Percentiles rank a stretch among this genome's conserved stretches.
Conservation (phyloP, 805 yeast genomes). For the Candida suzukii region DNA sequence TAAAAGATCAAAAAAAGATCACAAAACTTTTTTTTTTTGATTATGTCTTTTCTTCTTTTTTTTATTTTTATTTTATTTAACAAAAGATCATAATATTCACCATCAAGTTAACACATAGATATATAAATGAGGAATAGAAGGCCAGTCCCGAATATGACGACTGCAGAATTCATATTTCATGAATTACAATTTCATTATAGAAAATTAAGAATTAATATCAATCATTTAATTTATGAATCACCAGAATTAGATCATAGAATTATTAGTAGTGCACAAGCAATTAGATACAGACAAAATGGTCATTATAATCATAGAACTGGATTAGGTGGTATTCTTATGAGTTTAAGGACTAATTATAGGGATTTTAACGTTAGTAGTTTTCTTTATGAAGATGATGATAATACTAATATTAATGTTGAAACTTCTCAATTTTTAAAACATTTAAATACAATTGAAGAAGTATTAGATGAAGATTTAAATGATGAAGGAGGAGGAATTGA, state of each 20-base stretch:
- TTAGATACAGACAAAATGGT: neutral
- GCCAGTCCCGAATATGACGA: neutral
- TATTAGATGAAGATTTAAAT: no score
- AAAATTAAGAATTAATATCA: neutral
- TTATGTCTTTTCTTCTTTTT: no score
- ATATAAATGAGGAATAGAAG: conserved; percentile 4
- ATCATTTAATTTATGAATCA: neutral
- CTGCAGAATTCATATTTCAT: conserved; percentile 2
- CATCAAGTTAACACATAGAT: no score
- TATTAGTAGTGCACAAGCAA: neutral
- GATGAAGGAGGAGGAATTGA: no score
- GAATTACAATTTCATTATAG: neutral
- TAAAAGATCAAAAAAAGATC: no score
- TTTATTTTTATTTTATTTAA: no score
- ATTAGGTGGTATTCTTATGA: neutral
- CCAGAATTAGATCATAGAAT: neutral
- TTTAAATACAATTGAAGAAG: neutral
- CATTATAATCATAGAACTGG: neutral
- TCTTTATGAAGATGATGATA: no score
- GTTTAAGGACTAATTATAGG: neutral
- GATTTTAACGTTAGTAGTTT: neutral
- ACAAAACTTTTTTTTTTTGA: no score
- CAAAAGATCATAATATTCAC: no score
- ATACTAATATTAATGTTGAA: neutral
- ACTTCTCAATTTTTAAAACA: neutral